Evolutionary conservation across 441 rosid genomes (phyloP), one percentile per base, ranked within the genome.

Genomic region (Erysimum pusillum): DNA sequence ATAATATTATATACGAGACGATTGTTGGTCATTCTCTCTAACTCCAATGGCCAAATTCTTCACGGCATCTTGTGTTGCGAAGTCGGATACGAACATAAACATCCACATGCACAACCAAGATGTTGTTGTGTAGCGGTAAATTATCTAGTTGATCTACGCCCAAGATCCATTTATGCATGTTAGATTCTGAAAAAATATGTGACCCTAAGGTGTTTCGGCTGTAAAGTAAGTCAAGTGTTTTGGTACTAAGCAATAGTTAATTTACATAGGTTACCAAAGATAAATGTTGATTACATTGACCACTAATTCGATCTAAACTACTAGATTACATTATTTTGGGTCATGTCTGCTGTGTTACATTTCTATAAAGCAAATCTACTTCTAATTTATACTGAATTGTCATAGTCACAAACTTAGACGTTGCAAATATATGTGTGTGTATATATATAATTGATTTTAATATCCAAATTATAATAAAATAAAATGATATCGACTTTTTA

Each of bases 41-140:
- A 76, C 69, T 59, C 57, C 60, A 60, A 17, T 68, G 17, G 57
- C 38, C 64, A 69, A 61, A 69, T n/a, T 76, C 39, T 69, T 61
- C 28, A 75, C 74, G 69, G 60, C 67, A 57, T 75, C 66, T 22
- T 67, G 25, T 52, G 66, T 46, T 17, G 53, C 42, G 63, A 41
- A 69, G 17, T 61, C 66, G 66, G 34, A 17, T 39, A 52, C 20
- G 61, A 20, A 61, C 14, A 48, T 60, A 60, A 71, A 39, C 60
- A 46, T 31, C 46, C 11, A 13, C 22, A 20, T 52, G 49, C 31
- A 10, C 15, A 36, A 53, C 49, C 36, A 51, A 67, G 38, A n/a
- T 10, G 31, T 25, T 25, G 39, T 25, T 67, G 12, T 54, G 63
- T 34, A 15, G 42, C 42, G 48, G 31, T 12, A 61, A 38, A 6